These are phyloP conservation scores for Vigna radiata DNA, from an alignment of 306 rosid genomes.

Conservation along the genomic window DNA sequence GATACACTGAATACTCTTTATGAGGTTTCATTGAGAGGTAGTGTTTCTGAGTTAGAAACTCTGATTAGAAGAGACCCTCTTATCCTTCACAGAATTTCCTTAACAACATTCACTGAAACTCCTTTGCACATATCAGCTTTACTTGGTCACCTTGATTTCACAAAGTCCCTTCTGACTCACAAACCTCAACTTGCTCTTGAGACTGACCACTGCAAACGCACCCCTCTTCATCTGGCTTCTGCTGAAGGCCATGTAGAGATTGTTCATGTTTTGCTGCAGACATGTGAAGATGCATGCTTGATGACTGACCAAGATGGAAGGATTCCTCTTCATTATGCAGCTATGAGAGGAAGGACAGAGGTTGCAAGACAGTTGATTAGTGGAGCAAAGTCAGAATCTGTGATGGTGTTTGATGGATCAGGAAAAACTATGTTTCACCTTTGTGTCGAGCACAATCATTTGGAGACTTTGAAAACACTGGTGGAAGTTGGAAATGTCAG, in stretches of 20 bases:
- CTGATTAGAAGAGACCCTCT: neutral
- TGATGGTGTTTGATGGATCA: neutral
- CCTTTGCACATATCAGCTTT: constrained; percentile 3
- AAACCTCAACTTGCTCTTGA: neutral
- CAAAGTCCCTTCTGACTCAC: neutral
- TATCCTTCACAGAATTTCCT: neutral
- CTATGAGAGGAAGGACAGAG: neutral
- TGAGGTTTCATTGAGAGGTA: neutral
- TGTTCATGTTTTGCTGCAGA: neutral
- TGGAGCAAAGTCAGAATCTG: neutral
- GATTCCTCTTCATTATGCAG: neutral
- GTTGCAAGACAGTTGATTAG: neutral
- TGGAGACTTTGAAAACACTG: neutral
- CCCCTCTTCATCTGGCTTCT: constrained; percentile 3
- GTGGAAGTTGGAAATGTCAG: neutral
- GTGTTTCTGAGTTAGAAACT: neutral
- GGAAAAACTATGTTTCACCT: neutral
- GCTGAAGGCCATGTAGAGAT: neutral
- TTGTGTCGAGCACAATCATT: neutral
- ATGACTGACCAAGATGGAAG: neutral
- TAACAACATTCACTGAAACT: neutral
- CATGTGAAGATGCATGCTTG: neutral
- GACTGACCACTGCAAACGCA: neutral
- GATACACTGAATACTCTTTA: neutral
- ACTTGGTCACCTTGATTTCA: neutral